phyloP scores from a whole-genome alignment of 148 eudicot species.

The Rhododendron henanense region DNA sequence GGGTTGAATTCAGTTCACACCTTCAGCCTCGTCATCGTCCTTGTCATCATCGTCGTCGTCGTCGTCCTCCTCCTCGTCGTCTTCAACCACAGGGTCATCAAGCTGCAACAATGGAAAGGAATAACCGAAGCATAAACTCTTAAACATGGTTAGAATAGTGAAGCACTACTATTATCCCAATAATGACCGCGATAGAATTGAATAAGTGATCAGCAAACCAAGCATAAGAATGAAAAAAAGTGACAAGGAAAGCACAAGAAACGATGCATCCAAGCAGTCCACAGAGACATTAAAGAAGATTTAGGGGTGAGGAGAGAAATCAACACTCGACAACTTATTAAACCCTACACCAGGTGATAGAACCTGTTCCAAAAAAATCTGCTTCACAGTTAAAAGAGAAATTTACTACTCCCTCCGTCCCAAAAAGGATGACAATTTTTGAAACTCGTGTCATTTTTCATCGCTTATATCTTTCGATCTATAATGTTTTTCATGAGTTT shows the following conservation, averaged over 20 bases:
- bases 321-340: background rate
- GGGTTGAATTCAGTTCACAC: conserved; percentile 17
- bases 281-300: background rate
- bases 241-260: no score
- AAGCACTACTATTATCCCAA: background rate
- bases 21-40: conserved; percentile 55
- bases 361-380: background rate
- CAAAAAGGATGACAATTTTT: no score
- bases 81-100: conserved; percentile 76
- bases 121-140: background rate
- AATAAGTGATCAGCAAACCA: background rate
- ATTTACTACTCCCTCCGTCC: background rate
- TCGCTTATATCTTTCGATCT: no score
- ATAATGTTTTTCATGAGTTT: no score
- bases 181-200: background rate
- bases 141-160: background rate
- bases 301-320: background rate
- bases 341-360: background rate
- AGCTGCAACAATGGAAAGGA: conserved; percentile 23
- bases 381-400: background rate
- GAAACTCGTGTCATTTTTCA: no score
- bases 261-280: background rate
- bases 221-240: background rate
- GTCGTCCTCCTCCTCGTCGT: conserved; percentile 65
- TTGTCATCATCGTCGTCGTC: conserved; percentile 65